Percentiles rank a stretch among this genome's conserved stretches.
Evolutionary conservation across 805 yeast genomes (phyloP).

Genomic region (Debaryomyces prosopidis): DNA sequence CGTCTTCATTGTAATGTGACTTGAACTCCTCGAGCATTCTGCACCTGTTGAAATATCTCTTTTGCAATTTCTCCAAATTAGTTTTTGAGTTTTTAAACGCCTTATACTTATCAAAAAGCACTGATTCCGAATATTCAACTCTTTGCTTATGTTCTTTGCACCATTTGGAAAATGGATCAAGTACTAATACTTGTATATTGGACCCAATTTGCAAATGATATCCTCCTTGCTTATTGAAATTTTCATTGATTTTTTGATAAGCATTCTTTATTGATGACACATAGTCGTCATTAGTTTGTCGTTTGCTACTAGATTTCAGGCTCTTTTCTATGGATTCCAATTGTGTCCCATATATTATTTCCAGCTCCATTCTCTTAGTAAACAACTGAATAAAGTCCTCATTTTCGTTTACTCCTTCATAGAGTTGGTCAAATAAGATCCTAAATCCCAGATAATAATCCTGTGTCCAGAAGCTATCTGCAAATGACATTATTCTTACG

Average conservation of each 20-base stretch:
- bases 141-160: slow-evolving; percentile 69
- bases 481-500: slow-evolving; percentile 50
- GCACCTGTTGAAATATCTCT: slow-evolving; percentile 75
- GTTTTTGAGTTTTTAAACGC: slow-evolving; percentile 49
- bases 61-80: slow-evolving; percentile 58
- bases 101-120: slow-evolving; percentile 51
- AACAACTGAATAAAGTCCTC: slow-evolving; percentile 66
- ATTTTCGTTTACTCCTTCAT: slow-evolving; percentile 69
- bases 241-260: slow-evolving; percentile 54
- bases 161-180: slow-evolving; percentile 76
- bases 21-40: slow-evolving; percentile 68
- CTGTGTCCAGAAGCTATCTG: slow-evolving; percentile 75
- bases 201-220: slow-evolving; percentile 62
- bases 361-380: slow-evolving; percentile 70
- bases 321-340: slow-evolving; percentile 43
- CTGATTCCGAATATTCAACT: slow-evolving; percentile 59
- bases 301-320: slow-evolving; percentile 41
- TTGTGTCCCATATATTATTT: slow-evolving; percentile 61
- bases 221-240: slow-evolving; percentile 58
- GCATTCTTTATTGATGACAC: slow-evolving; percentile 67
- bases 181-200: slow-evolving; percentile 58
- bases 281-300: slow-evolving; percentile 50
- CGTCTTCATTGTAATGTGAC: slow-evolving; percentile 47
- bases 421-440: slow-evolving; percentile 51
- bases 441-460: slow-evolving; percentile 60